phyloP scores from a whole-genome alignment of 169 alveolate species.

The Plasmodium falciparum region DNA sequence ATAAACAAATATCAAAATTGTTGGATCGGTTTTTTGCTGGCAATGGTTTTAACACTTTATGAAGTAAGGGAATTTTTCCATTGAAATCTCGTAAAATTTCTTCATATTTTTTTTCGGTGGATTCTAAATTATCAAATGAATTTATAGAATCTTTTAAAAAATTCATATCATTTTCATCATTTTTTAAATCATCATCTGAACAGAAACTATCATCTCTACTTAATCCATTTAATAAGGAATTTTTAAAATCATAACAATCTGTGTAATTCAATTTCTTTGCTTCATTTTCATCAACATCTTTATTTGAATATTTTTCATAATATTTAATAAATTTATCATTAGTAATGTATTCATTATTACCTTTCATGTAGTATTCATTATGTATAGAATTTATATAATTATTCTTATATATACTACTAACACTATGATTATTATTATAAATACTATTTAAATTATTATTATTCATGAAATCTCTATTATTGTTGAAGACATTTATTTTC shows the following conservation, averaged over 20 bases:
- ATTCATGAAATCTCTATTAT: background rate
- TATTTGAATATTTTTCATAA: constrained; percentile 61
- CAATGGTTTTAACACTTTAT: constrained; percentile 68
- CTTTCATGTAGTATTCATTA: constrained; percentile 31
- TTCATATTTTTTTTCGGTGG: constrained; percentile 76
- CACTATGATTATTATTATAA: constrained; percentile 15
- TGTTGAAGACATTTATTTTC: constrained; percentile 45
- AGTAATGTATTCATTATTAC: constrained; percentile 24
- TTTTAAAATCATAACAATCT: constrained; percentile 76
- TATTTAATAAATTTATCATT: constrained; percentile 67
- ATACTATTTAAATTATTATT: background rate
- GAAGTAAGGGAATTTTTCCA: constrained; percentile 77
- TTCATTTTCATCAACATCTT: constrained; percentile 45
- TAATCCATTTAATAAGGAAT: constrained; percentile 46
- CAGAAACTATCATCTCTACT: constrained; percentile 57
- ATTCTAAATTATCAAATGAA: constrained; percentile 76
- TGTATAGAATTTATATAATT: constrained; percentile 57
- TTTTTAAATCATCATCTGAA: constrained; percentile 50
- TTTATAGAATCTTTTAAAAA: constrained; percentile 49
- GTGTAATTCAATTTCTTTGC: constrained; percentile 71
- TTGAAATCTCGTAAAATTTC: constrained; percentile 70
- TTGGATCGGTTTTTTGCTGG: constrained; percentile 73
- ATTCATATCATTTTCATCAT: constrained; percentile 43
- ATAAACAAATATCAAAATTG: constrained; percentile 76
- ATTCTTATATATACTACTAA: constrained; percentile 11